Evolutionary conservation across 139 green algal species (phyloP), one percentile per base, ranked within the genome.

Genomic region (Micractinium conductrix): DNA sequence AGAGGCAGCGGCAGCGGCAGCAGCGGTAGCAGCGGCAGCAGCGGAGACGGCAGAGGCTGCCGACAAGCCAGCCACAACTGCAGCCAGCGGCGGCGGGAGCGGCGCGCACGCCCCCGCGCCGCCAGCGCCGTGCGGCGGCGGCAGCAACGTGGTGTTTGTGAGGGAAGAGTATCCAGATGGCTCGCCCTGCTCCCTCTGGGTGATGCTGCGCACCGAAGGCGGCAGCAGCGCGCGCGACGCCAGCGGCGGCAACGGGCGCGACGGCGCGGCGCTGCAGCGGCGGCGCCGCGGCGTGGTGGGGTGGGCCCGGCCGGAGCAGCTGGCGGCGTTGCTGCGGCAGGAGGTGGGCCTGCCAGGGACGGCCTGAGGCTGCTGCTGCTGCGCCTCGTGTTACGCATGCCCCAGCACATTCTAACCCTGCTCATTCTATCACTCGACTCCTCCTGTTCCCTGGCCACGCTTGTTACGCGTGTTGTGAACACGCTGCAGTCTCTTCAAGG

Each of bases 151-250:
- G 28, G 76, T 90, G 10, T 69, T 86, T 71, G 86, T 83, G 0
- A 67, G 86, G 7, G 70, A 73, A 1, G 37, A 62, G 4, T 90
- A 90, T 50, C 86, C 86, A 22, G 86, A 90, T 63, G 86, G 86
- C 38, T 33, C 45, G 28, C 30, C 58, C 22, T 84, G 73, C 35
- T 48, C 81, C 16, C 81, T 89, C 19, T 83, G 60, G 78, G 78
- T 83, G 37, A 83, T 83, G 78, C 78, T 83, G 30, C 19, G 48
- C n/a, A 48, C 14, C 2, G n/a, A 17, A 71, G 55, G 37, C 42
- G 37, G 62, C 70, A 55, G 40, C 40, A 76, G 69, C 69, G 14
- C 3, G 38, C 4, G 40, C 58, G n/a, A n/a, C 30, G 45, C 30
- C 43, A 44, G 33, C 30, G 19, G 40, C 28, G 60, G 30, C 38